Base-by-base conservation (phyloP, 2,329 filamentous ascomycete genomes). In the Cordyceps cicadae region DNA sequence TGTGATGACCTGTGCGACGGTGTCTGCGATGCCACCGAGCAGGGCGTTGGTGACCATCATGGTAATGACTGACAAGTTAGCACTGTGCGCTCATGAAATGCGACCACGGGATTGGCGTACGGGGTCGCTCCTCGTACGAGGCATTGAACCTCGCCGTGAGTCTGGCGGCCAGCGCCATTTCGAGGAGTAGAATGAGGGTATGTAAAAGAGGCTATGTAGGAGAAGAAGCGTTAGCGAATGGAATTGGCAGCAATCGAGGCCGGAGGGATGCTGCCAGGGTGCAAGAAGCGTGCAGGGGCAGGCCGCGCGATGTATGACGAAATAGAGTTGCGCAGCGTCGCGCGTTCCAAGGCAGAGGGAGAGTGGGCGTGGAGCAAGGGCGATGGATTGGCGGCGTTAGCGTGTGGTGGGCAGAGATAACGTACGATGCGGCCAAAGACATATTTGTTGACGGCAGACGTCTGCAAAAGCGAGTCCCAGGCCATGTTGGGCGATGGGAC, bases 41-140 rank as follows among this genome's bases (percentile, higher is more conserved):
- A 97, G 88, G 66, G 94, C 90, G 78, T 99, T 99, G 73, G 93
- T 96, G 71, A 97, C 90, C 93, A 99, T 99, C 76, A 96, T 99
- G 64, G 94, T 99, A 69, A 99, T 84, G 48, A 99, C 90, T 89
- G 71, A 62, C 56, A 43, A 39, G 29, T 34, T 39, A 61, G 53
- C 57, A 52, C 52, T 34, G 56, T 55, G 26, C 21, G 45, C 26
- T 21, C 24, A 24, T 32, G 29, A 32, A 26, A 7, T 24, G 24
- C 21, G 32, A 14, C 3, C 11, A 4, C 26, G 43, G 49, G 58
- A 52, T 24, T 21, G 58, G 72, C 82, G 66, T 81, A 92, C 89
- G 80, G 70, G 93, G 94, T 70, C 90, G 89, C 71, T 92, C 87
- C 66, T 90, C 87, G 83, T 97, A 99, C 78, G 95, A 96, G 66